phyloP scores from a whole-genome alignment of 305 asterid species.

The Fraxinus sp. region DNA sequence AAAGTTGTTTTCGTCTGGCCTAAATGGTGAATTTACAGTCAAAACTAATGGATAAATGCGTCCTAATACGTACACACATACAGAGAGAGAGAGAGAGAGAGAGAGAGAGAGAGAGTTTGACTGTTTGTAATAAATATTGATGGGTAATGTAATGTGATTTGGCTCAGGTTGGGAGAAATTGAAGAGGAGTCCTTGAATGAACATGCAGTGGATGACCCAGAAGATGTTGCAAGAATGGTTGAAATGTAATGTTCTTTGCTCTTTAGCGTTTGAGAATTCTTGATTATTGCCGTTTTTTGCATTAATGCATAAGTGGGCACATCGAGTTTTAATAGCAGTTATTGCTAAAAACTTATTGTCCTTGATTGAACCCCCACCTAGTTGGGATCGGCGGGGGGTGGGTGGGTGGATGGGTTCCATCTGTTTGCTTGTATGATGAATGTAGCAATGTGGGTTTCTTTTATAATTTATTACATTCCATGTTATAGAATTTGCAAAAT shows the following conservation, averaged over 20 bases:
- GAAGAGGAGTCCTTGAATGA: conserved; percentile 34
- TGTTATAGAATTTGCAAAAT: neutral
- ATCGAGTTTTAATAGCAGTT: conserved; percentile 32
- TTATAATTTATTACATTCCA: neutral
- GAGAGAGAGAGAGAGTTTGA: neutral
- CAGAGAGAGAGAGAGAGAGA: neutral
- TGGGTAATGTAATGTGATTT: conserved; percentile 17
- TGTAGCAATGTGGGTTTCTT: neutral
- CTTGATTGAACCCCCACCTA: conserved; percentile 15
- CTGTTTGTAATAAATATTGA: neutral
- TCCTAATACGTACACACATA: too few species aligned
- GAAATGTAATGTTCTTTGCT: conserved; percentile 41
- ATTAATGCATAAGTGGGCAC: conserved; percentile 28
- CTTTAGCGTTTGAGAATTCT: conserved; percentile 8
- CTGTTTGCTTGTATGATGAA: neutral
- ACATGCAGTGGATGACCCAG: conserved; percentile 51
- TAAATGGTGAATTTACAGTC: conserved; percentile 21
- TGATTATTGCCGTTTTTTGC: conserved; percentile 20
- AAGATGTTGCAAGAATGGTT: conserved; percentile 62
- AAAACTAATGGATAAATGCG: too few species aligned
- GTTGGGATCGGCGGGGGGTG: neutral
- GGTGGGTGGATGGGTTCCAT: neutral
- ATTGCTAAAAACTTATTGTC: conserved; percentile 30
- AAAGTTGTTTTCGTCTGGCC: conserved; percentile 17
- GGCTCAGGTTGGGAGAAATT: conserved; percentile 37